Conservation (phyloP, 164 flowering plant species). For the Malania oleifera region DNA sequence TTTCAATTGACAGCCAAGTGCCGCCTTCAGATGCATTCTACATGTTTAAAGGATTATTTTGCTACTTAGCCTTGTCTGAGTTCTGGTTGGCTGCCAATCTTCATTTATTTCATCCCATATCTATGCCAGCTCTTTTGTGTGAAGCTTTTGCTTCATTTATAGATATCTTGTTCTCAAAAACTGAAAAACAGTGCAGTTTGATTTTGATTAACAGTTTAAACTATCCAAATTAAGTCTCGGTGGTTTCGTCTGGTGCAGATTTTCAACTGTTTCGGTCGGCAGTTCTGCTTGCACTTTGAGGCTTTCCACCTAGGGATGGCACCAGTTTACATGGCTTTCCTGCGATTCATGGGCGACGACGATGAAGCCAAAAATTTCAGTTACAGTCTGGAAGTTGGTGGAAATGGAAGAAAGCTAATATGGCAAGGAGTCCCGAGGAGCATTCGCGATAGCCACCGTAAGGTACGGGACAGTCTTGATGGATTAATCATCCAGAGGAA, state of each 20-base stretch:
- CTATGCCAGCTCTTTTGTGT: too few relatives aligned
- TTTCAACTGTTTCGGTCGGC: slow-evolving; percentile 58
- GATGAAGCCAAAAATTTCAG: slow-evolving; percentile 56
- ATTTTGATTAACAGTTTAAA: too few relatives aligned
- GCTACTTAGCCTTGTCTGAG: too few relatives aligned
- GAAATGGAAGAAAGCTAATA: slow-evolving; percentile 48
- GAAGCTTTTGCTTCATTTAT: too few relatives aligned
- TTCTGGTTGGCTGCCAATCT: too few relatives aligned
- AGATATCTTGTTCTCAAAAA: too few relatives aligned
- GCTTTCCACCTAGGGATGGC: slow-evolving; percentile 56
- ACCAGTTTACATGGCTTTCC: slow-evolving; percentile 73
- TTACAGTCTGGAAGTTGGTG: slow-evolving; percentile 66
- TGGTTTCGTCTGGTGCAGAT: slow-evolving; percentile 39
- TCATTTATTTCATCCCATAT: too few relatives aligned
- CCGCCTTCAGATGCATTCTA: too few relatives aligned
- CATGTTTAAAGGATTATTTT: too few relatives aligned
- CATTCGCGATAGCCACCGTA: slow-evolving; percentile 60
- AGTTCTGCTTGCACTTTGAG: slow-evolving; percentile 74
- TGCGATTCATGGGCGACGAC: slow-evolving; percentile 76
- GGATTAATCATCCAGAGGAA: slow-evolving; percentile 61
- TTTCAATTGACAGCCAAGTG: too few relatives aligned
- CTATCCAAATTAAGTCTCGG: too few relatives aligned
- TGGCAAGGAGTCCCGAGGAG: slow-evolving; percentile 83
- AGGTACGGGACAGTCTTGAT: slow-evolving; percentile 65
- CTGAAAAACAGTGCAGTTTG: too few relatives aligned